phyloP scores from a whole-genome alignment of 306 rosid species.

The Vigna angularis region DNA sequence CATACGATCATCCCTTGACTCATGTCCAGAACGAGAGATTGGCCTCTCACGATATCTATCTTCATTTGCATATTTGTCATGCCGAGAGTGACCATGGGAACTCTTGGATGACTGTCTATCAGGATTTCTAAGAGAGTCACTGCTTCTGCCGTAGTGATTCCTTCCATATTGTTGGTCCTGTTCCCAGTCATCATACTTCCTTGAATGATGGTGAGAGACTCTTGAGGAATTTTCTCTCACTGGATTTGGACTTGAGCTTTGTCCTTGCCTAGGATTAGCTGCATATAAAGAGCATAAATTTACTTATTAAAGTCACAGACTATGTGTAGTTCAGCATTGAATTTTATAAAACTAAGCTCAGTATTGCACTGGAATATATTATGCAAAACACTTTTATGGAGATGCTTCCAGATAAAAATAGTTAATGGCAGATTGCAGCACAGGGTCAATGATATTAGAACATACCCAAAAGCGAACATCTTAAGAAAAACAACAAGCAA shows the following conservation, averaged over 20 bases:
- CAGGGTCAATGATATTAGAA: not conserved
- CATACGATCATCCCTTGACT: slow-evolving; percentile 63
- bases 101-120: slow-evolving; percentile 67
- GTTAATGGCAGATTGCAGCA: slow-evolving; percentile 4
- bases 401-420: slow-evolving; percentile 9
- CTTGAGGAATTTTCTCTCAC: slow-evolving; percentile 53
- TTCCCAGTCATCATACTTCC: slow-evolving; percentile 66
- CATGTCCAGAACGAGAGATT: slow-evolving; percentile 64
- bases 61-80: slow-evolving; percentile 65
- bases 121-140: slow-evolving; percentile 68
- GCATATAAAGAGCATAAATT: slow-evolving; percentile 43
- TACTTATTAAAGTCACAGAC: slow-evolving; percentile 28
- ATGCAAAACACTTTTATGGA: slow-evolving; percentile 8
- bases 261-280: slow-evolving; percentile 72
- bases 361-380: slow-evolving; percentile 6
- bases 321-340: slow-evolving; percentile 9
- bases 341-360: slow-evolving; percentile 13
- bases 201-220: slow-evolving; percentile 56
- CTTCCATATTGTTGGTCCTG: slow-evolving; percentile 62
- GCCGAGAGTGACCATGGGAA: slow-evolving; percentile 69
- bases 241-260: slow-evolving; percentile 61
- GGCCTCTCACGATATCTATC: slow-evolving; percentile 61
- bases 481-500: slow-evolving; percentile 2
- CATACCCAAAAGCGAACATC: not conserved
- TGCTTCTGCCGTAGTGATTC: slow-evolving; percentile 59